Base-by-base conservation (phyloP, 2,329 filamentous ascomycete species). In the Teratosphaeria zuluensis region DNA sequence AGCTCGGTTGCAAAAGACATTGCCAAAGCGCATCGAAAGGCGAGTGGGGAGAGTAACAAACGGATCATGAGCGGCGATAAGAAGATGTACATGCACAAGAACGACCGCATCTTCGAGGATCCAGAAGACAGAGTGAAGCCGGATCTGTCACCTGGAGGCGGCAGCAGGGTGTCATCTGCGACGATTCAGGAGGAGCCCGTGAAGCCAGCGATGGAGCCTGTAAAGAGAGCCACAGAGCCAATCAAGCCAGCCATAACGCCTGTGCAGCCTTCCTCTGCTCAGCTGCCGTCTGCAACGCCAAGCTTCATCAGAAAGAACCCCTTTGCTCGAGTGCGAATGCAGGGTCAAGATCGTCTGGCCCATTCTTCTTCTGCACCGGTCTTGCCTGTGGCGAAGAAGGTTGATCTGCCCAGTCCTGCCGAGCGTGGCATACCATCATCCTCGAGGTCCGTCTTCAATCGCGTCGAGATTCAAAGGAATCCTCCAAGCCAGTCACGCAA, bases 71-170 rank as follows among this genome's bases (percentile, higher is more conserved):
- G 86, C 69, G 86, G 85, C 21, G 85, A 88, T 28, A 75, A 86
- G 59, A 77, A 81, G 64, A 82, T 85, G 1, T 91, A 90, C 70
- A 79, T 80, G 64, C 82, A 84, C 61, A 87, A 86, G 1, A 84
- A 86, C 35, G 87, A 91, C 69, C 85, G 89, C 68, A 92, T 96
- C 61, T 96, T 90, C 80, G 92, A 96, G 72, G 92, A 96, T 70
- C 88, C 54, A 6, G 30, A 55, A 2, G 24, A 28, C 6, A 52
- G 57, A 42, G 14, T 57, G 21, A 52, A 14, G 28, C 38, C 42
- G 14, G 38, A 51, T 11, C 42, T 48, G 16, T 48, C 42, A 21
- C 42, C 42, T 19, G n/a, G 6, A 6, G 6, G 42, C n/a, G 42
- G 42, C 42, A 48, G 6, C 19, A 21, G 16, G n/a, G 42, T 48